These are phyloP conservation scores for Chalciporus chontae DNA, from an alignment of 768 basidiomycete species.

Conservation along the genomic window DNA sequence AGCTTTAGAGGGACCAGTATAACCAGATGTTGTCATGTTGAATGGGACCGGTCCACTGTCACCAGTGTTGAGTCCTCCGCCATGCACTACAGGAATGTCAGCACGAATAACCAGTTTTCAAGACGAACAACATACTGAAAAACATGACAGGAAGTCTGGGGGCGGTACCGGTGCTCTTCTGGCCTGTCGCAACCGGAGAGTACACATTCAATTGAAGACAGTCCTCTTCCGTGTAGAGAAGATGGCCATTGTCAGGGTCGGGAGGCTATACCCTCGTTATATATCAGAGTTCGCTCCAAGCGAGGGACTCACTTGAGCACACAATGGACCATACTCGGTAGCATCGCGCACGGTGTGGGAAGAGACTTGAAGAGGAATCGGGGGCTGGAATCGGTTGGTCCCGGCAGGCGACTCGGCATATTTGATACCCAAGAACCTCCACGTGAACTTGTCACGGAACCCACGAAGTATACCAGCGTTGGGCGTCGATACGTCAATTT, in stretches of 20 bases:
- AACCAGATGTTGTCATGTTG: constrained; percentile 20
- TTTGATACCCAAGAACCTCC: constrained; percentile 17
- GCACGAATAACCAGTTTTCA: no score
- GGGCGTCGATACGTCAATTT: constrained; percentile 12
- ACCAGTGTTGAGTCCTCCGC: constrained; percentile 16
- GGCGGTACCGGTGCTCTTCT: background rate
- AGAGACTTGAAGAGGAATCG: constrained; percentile 6
- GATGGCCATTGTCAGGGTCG: constrained; percentile 12
- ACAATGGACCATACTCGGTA: constrained; percentile 14
- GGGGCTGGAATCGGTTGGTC: constrained; percentile 10
- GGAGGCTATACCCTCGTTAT: constrained; percentile 6
- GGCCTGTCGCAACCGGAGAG: constrained; percentile 5
- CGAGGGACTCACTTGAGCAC: constrained; percentile 12
- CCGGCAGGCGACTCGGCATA: constrained; percentile 10
- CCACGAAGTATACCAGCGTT: constrained; percentile 16
- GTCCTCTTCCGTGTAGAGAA: constrained; percentile 10
- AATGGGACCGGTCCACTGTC: constrained; percentile 16
- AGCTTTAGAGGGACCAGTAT: constrained; percentile 15
- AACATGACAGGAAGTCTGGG: constrained; percentile 22
- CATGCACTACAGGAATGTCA: constrained; percentile 11
- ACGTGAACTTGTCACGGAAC: constrained; percentile 18
- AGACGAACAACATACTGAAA: background rate
- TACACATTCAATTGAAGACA: constrained; percentile 21
- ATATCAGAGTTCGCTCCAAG: background rate
- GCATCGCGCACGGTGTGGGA: constrained; percentile 1